Evolutionary conservation across 106 monocot genomes (phyloP).

Genomic region (Dendrobium nobile): DNA sequence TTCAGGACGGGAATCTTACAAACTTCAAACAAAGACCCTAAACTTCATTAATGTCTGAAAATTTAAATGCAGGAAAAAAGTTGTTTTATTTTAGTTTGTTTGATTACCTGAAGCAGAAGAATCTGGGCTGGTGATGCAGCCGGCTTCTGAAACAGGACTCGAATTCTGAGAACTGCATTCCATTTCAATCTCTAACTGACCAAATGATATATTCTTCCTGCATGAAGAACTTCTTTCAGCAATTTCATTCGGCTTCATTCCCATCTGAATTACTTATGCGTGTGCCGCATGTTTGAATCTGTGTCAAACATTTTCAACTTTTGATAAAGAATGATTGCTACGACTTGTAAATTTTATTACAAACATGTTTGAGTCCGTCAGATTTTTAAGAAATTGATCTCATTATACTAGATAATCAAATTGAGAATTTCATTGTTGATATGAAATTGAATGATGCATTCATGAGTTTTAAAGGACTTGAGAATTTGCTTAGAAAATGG

Average conservation of each 20-base stretch:
- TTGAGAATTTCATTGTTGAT: too few relatives aligned
- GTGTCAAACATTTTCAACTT: too few relatives aligned
- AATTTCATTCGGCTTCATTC: not conserved
- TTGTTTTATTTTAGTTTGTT: not conserved
- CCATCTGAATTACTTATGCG: not conserved
- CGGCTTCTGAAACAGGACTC: slow-evolving; percentile 48
- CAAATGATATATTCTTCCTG: slow-evolving; percentile 6
- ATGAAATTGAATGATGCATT: too few relatives aligned
- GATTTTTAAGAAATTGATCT: too few relatives aligned
- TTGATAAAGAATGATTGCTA: too few relatives aligned
- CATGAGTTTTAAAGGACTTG: too few relatives aligned
- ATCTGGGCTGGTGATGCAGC: slow-evolving; percentile 6
- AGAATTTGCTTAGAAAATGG: too few relatives aligned
- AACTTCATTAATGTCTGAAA: not conserved
- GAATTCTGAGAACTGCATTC: slow-evolving; percentile 36
- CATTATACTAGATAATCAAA: too few relatives aligned
- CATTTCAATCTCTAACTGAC: slow-evolving; percentile 11
- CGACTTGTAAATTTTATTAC: too few relatives aligned
- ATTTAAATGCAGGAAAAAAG: not conserved
- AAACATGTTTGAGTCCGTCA: too few relatives aligned
- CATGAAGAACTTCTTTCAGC: not conserved
- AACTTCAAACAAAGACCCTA: not conserved
- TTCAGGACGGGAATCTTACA: not conserved
- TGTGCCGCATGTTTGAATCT: too few relatives aligned
- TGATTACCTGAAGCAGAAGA: slow-evolving; percentile 17